Evolutionary conservation across 106 monocot species (phyloP).

Genomic region (Dendrobium catenatum): DNA sequence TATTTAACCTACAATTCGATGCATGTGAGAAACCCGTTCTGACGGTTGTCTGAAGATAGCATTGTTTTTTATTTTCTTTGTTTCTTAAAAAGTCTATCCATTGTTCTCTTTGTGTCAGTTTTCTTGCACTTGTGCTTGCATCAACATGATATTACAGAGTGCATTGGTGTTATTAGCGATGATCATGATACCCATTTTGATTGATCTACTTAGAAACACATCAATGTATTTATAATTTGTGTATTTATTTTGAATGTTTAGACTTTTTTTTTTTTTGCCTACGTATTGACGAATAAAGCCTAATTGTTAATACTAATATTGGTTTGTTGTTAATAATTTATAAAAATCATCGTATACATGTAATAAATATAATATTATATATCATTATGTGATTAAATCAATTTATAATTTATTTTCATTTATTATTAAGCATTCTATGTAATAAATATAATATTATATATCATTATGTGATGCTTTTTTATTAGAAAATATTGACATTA

Average conservation of each 20-base stretch:
- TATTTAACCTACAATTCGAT: too few relatives aligned
- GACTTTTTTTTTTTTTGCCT: too few relatives aligned
- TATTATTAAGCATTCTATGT: neutral
- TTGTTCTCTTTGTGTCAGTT: too few relatives aligned
- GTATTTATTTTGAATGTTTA: neutral
- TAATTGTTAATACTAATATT: neutral
- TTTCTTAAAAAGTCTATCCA: too few relatives aligned
- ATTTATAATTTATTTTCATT: neutral
- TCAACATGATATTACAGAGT: neutral
- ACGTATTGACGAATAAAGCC: neutral
- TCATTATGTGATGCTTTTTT: neutral
- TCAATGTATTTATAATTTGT: neutral
- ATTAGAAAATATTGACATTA: neutral
- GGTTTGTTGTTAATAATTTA: too few relatives aligned
- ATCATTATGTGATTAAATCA: neutral
- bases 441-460: neutral
- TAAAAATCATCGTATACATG: too few relatives aligned
- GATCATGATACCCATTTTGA: neutral
- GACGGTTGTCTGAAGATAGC: too few relatives aligned
- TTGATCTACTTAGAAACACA: neutral
- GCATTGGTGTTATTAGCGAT: neutral
- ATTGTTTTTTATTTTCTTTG: too few relatives aligned
- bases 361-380: too few relatives aligned
- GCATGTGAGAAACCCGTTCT: too few relatives aligned
- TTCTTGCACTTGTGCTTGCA: too few relatives aligned